Base-by-base conservation (phyloP, 306 rosid genomes). In the Abrus pulchellus region DNA sequence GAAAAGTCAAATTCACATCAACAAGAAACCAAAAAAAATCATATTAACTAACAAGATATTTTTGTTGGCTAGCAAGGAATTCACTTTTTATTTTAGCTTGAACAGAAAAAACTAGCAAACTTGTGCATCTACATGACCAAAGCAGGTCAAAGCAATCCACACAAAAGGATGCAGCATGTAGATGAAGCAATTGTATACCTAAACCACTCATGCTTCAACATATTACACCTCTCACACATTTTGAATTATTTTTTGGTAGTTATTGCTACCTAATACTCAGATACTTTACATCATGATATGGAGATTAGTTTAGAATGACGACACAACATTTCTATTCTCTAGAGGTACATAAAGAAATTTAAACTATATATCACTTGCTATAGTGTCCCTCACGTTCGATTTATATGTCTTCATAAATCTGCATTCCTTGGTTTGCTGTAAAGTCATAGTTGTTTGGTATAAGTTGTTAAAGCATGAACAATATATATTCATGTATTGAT, bases 391-490 rank as follows among this genome's bases (percentile, higher is more conserved):
- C 74, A 33, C 38, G 72, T 76, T 66, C 49, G 36, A 34, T 10
- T 14, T 1, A 8, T 8, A 8, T 38, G 4, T 57, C 11, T 47
- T 44, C 50, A 47, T 60, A 45, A 48, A 28, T 76, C 9, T 1
- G 10, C 45, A 7, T 80, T 40, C 48, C 44, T 55, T 54, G 43
- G 20, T 74, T 62, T 62, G 68, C 36, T 55, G 85, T 74, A 74
- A 74, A 81, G 76, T 81, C 47, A 20, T 44, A 7, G 60, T 27
- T 72, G n/a, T 81, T 80, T 65, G 60, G 75, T 55, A 53, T 72
- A 63, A 70, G 74, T 55, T 65, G 33, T 33, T 66, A 44, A 54
- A 54, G 52, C 20, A 52, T 50, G 70, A 30, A 13, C 3, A 38
- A 32, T 20, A 13, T 33, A 59, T 30, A 30, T 59, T 40, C 0